phyloP scores from a whole-genome alignment of 768 basidiomycete species.

The Leccinum rimulosum region DNA sequence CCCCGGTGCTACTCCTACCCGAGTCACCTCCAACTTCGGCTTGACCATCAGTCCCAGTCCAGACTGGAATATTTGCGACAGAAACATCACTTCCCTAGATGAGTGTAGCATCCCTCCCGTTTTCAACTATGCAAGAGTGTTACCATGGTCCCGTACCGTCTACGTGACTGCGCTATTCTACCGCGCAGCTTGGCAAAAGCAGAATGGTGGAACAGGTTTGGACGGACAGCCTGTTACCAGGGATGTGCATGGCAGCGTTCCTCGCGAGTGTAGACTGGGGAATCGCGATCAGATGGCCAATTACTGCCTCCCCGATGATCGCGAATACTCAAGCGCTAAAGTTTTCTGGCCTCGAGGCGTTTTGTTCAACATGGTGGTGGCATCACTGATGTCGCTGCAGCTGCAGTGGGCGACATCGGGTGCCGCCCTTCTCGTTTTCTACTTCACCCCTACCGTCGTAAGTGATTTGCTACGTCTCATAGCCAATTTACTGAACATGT shows the following conservation, averaged over 20 bases:
- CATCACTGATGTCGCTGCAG: no score
- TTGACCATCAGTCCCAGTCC: background rate
- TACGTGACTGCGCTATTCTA: slow-evolving; percentile 9
- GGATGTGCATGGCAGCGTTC: background rate
- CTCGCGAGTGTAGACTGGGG: background rate
- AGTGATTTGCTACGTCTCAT: no score
- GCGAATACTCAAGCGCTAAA: no score
- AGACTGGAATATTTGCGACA: background rate
- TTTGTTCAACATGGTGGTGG: no score
- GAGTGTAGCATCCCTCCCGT: background rate
- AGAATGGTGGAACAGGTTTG: background rate
- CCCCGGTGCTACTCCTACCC: background rate
- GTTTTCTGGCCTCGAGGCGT: no score
- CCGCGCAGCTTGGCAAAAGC: slow-evolving; percentile 2
- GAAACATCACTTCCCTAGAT: background rate
- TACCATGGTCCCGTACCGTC: background rate
- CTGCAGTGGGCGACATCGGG: no score
- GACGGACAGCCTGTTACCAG: background rate
- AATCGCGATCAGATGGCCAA: slow-evolving; percentile 7
- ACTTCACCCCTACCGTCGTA: no score
- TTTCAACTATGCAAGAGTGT: background rate
- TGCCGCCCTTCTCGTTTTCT: no score
- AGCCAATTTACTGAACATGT: no score
- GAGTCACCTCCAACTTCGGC: background rate
- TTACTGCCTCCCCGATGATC: slow-evolving; percentile 10